Conservation (phyloP, 495 filamentous ascomycete genomes). For the Penicillium crystallinum region DNA sequence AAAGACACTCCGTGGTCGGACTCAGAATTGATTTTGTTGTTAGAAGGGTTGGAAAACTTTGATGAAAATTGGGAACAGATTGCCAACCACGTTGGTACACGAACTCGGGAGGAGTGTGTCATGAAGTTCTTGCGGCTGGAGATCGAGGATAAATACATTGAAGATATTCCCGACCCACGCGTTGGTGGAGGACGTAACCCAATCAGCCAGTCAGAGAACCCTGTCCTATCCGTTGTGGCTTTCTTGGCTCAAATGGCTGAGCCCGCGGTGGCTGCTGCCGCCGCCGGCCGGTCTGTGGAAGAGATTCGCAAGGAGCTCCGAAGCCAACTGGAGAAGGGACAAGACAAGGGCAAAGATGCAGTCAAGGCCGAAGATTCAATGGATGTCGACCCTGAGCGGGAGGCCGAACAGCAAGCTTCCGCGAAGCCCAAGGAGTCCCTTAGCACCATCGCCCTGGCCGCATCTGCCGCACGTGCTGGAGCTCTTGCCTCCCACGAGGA, state of each 20-base stretch:
- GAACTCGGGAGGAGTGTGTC: conserved; percentile 94
- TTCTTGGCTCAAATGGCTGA: conserved; percentile 88
- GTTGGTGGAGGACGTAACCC: conserved; percentile 71
- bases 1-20: conserved; percentile 86
- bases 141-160: conserved; percentile 84
- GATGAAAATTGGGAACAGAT: conserved; percentile 96
- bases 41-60: conserved; percentile 85
- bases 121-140: conserved; percentile 90
- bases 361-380: conserved; percentile 62
- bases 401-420: conserved; percentile 20
- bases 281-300: conserved; percentile 77
- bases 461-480: conserved; percentile 77
- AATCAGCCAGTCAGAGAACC: conserved; percentile 86
- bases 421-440: conserved; percentile 45
- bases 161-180: conserved; percentile 64
- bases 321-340: conserved; percentile 62
- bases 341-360: conserved; percentile 50
- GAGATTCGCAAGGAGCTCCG: conserved; percentile 73
- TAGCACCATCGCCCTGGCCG: conserved; percentile 74
- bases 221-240: conserved; percentile 88
- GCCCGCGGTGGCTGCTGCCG: conserved; percentile 80
- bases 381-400: conserved; percentile 53
- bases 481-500: conserved; percentile 93
- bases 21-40: conserved; percentile 72
- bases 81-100: conserved; percentile 81